Percentiles rank a stretch among this genome's conserved stretches.
phyloP scores from a whole-genome alignment of 2,329 filamentous ascomycete species.

The Pseudocercospora fijiensis region DNA sequence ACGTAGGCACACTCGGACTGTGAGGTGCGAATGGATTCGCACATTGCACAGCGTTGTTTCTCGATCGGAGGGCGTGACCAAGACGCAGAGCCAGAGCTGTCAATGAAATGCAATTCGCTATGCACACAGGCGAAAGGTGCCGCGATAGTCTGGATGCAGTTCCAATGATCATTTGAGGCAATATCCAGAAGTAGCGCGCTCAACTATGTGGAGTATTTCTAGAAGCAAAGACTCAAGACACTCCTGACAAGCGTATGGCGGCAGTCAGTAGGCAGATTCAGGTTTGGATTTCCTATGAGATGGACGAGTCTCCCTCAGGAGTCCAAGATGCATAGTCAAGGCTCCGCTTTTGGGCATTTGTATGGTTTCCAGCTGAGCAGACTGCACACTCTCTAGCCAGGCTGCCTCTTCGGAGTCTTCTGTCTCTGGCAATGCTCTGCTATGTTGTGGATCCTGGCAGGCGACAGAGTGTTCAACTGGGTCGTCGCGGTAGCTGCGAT shows the following conservation, averaged over 20 bases:
- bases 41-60: background rate
- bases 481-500: constrained; percentile 13
- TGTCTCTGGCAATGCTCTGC: background rate
- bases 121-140: background rate
- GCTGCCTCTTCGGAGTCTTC: constrained; percentile 32
- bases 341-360: constrained; percentile 32
- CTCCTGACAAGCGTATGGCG: background rate
- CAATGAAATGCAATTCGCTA: background rate
- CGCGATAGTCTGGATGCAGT: background rate
- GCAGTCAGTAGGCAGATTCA: constrained; percentile 7
- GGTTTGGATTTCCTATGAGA: constrained; percentile 3
- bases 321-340: constrained; percentile 31
- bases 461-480: constrained; percentile 14
- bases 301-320: constrained; percentile 16
- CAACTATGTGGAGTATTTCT: constrained; percentile 1
- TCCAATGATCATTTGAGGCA: background rate
- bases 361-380: constrained; percentile 27
- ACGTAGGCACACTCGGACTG: background rate
- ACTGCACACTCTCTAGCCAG: constrained; percentile 36
- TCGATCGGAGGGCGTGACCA: too few species aligned
- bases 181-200: background rate
- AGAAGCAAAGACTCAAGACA: background rate
- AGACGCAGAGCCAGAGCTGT: background rate
- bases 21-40: background rate
- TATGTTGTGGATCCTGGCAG: constrained; percentile 4